Conservation (phyloP, 1,139 yeast species). For the Meyerozyma smithsonii region DNA sequence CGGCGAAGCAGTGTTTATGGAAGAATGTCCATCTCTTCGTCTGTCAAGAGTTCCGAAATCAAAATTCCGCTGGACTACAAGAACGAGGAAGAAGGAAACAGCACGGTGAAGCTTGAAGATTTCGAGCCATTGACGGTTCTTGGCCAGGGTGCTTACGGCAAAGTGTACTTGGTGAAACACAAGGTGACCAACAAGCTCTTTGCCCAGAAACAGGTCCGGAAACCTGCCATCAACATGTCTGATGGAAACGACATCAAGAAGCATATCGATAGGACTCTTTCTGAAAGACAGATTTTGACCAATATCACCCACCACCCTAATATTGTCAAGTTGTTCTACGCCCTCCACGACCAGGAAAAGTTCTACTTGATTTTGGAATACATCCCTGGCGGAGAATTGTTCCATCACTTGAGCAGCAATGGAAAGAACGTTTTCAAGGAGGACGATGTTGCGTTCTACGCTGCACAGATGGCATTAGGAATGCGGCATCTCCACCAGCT, state of each 20-base stretch:
- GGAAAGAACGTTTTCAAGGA: slow-evolving; percentile 16
- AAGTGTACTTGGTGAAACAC: slow-evolving; percentile 37
- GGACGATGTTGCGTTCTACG: slow-evolving; percentile 30
- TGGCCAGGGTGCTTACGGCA: slow-evolving; percentile 42
- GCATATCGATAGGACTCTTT: slow-evolving; percentile 24
- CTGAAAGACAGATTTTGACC: slow-evolving; percentile 40
- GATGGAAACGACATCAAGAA: slow-evolving; percentile 6
- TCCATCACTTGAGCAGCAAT: slow-evolving; percentile 26
- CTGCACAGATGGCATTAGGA: slow-evolving; percentile 33
- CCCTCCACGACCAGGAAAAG: slow-evolving; percentile 30
- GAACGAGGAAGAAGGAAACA: slow-evolving; percentile 7
- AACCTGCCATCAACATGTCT: slow-evolving; percentile 25
- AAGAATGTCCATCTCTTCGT: slow-evolving; percentile 18
- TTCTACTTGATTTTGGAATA: slow-evolving; percentile 31
- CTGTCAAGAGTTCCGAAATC: slow-evolving; percentile 16
- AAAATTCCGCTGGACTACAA: slow-evolving; percentile 18
- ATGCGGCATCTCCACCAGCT: slow-evolving; percentile 23
- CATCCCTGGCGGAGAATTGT: slow-evolving; percentile 34
- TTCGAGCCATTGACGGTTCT: slow-evolving; percentile 35
- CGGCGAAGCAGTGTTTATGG: slow-evolving; percentile 21
- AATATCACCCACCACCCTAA: slow-evolving; percentile 31
- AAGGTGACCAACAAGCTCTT: slow-evolving; percentile 27
- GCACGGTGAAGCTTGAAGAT: slow-evolving; percentile 20
- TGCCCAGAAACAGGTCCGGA: slow-evolving; percentile 39
- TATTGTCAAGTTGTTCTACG: slow-evolving; percentile 31